Evolutionary conservation across 805 yeast species (phyloP), one percentile per base, ranked within the genome.

Genomic region (Sugiyamaella valdiviana): DNA sequence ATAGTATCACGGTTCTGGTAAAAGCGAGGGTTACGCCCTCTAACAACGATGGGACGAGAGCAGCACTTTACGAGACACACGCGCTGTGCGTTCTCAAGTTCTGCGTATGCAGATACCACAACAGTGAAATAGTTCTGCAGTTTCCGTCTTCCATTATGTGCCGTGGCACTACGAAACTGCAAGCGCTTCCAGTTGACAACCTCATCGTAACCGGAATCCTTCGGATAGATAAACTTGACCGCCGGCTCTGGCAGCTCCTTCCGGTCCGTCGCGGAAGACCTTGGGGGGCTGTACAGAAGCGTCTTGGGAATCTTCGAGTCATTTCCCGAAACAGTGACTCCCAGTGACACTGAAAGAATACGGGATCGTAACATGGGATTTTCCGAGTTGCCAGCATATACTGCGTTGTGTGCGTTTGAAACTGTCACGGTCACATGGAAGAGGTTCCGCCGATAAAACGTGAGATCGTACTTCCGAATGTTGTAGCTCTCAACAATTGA

Each of bases 11-110:
- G 63, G 49, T 76, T 78, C 29, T 72, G 70, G 56, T 78, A 79
- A 52, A 79, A 79, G n/a, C 77, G 70, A 2, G 84, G 83, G 54
- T 79, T 79, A 45, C 83, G 62, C 2, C 84, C 84, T 52, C 84
- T 62, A 6, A 79, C 83, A 12, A 76, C 75, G 2, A 79, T 73
- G 1, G 80, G 80, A 29, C 72, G 56, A 0, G 71, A 63, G 36
- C 56, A 53, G n/a, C 66, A 51, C 1, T 42, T 49, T 17, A 55
- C 53, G 4, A 52, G 17, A 23, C 51, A 43, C 6, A 54, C 53
- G 7, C 57, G 50, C 46, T 57, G 55, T 10, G 57, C 55, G 39
- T 58, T 59, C 38, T 58, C 63, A 24, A 60, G 55, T 45, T 60
- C 59, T 6, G 60, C 60, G 35, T 49, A 56, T 36, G 58, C 41